Evolutionary conservation across 169 alveolate species (phyloP).

Genomic region (Eimeria tenella): DNA sequence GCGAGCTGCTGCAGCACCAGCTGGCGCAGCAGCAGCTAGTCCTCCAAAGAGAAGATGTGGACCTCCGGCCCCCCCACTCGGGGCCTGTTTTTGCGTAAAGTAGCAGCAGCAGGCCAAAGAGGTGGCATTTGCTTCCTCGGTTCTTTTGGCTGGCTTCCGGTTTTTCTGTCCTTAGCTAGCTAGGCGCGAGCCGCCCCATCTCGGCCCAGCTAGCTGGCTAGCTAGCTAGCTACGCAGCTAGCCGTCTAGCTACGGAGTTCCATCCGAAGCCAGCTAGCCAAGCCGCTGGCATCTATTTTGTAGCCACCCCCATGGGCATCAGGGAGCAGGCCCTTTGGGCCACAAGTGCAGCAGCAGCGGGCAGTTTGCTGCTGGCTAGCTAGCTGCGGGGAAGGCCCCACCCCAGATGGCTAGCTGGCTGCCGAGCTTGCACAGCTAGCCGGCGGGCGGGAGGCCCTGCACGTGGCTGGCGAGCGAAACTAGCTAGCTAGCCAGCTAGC

Average conservation of each 20-base stretch:
- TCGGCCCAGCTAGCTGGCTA: background rate
- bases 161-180: constrained; percentile 13
- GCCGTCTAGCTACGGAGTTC: background rate
- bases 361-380: too few species aligned
- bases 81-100: background rate
- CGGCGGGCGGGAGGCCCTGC: too few species aligned
- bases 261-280: background rate
- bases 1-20: background rate
- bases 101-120: background rate
- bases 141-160: background rate
- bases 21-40: constrained; percentile 30
- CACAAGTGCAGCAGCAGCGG: too few species aligned
- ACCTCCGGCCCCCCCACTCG: background rate
- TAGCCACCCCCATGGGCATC: too few species aligned
- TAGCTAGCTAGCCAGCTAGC: background rate
- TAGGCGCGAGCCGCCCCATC: background rate
- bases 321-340: too few species aligned
- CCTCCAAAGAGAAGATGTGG: background rate
- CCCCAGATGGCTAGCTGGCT: too few species aligned
- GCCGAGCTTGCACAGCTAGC: too few species aligned
- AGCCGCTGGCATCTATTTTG: background rate
- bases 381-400: too few species aligned
- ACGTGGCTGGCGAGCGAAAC: too few species aligned
- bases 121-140: background rate
- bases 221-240: constrained; percentile 27